Evolutionary conservation across 768 basidiomycete species (phyloP).

Genomic region (Rhodotorula graminis): DNA sequence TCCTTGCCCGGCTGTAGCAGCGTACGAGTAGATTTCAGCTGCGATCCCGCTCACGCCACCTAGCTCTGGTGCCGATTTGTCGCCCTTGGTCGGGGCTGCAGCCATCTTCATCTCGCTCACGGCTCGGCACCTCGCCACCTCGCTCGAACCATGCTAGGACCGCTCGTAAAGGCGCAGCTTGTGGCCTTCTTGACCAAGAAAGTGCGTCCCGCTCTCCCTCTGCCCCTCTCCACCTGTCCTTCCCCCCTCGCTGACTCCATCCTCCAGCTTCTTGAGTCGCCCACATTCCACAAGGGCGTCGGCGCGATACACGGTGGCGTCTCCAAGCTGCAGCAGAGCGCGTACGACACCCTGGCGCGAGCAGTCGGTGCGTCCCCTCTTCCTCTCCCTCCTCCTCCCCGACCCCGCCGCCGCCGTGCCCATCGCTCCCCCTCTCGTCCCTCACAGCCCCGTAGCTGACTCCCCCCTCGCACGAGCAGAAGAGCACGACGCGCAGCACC

Average conservation of each 20-base stretch:
- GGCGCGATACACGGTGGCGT: conserved; percentile 9
- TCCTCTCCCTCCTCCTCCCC: background rate
- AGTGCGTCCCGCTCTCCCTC: background rate
- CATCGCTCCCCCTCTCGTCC: too few relatives aligned
- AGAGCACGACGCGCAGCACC: conserved; percentile 9
- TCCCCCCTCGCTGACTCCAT: background rate
- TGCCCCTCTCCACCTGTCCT: background rate
- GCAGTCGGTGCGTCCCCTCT: conserved; percentile 14
- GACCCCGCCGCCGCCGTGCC: too few relatives aligned
- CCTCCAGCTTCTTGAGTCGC: conserved; percentile 15
- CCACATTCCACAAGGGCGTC: conserved; percentile 9
- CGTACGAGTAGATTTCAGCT: too few relatives aligned
- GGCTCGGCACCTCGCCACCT: background rate
- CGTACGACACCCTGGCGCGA: conserved; percentile 21
- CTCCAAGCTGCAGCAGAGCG: conserved; percentile 7
- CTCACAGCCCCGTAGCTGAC: too few relatives aligned
- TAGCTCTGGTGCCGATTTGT: too few relatives aligned
- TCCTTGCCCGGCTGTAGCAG: too few relatives aligned
- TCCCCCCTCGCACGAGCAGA: background rate
- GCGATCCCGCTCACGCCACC: too few relatives aligned
- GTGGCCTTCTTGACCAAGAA: conserved; percentile 23
- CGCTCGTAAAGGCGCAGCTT: conserved; percentile 24
- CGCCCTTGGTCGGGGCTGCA: too few relatives aligned
- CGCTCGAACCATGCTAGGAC: conserved; percentile 10
- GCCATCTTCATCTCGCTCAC: background rate